Conservation (phyloP, 129 eudicot genomes). For the Escallonia rubra region DNA sequence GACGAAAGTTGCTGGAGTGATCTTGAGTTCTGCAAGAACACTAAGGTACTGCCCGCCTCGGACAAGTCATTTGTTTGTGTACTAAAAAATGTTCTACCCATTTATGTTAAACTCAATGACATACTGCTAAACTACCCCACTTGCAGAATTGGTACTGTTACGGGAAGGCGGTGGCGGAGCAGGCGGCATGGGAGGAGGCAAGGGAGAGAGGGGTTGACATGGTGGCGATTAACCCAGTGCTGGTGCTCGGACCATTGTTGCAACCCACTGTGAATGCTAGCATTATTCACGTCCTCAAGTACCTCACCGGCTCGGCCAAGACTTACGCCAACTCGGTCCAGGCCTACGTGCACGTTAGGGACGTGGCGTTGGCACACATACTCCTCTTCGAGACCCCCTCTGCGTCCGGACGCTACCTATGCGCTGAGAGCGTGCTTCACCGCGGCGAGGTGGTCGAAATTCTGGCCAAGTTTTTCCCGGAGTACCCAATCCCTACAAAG, state of each 20-base stretch:
- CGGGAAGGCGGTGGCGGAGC: slow-evolving; percentile 95
- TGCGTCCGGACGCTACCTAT: slow-evolving; percentile 77
- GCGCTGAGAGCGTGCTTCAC: slow-evolving; percentile 90
- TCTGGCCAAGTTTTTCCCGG: slow-evolving; percentile 78
- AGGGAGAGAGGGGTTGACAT: slow-evolving; percentile 78
- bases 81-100: neutral
- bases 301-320: slow-evolving; percentile 79
- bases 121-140: too few relatives aligned
- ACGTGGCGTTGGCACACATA: slow-evolving; percentile 84
- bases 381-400: slow-evolving; percentile 74
- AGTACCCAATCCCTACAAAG: slow-evolving; percentile 94
- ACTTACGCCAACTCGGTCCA: slow-evolving; percentile 84
- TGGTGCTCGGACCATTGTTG: slow-evolving; percentile 81
- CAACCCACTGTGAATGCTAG: slow-evolving; percentile 88
- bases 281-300: slow-evolving; percentile 75
- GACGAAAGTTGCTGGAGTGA: slow-evolving; percentile 99
- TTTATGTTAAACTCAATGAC: too few relatives aligned
- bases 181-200: slow-evolving; percentile 92
- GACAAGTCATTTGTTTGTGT: neutral
- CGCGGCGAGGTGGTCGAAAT: slow-evolving; percentile 94
- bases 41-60: slow-evolving; percentile 45
- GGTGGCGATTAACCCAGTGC: slow-evolving; percentile 73
- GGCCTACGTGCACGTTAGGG: slow-evolving; percentile 88
- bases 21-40: slow-evolving; percentile 94
- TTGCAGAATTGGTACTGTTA: slow-evolving; percentile 94